phyloP scores from a whole-genome alignment of 2,329 filamentous ascomycete species.

The Fusarium torulosum region DNA sequence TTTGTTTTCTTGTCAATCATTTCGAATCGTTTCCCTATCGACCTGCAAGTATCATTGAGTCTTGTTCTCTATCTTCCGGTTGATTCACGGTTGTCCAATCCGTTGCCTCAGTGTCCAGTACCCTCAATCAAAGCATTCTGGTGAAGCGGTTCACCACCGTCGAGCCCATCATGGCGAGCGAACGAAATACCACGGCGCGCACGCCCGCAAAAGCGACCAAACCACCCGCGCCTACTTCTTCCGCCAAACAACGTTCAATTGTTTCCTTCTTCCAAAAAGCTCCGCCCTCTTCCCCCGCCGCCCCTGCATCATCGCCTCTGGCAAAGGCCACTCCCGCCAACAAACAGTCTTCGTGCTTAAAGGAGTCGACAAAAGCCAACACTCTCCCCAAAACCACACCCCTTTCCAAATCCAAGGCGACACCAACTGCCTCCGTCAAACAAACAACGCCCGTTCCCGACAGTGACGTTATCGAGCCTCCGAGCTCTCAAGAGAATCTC shows the following conservation, averaged over 20 bases:
- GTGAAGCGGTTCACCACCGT: slow-evolving; percentile 2
- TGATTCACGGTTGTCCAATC: slow-evolving; percentile 34
- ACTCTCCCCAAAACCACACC: slow-evolving; percentile 60
- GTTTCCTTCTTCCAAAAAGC: slow-evolving; percentile 61
- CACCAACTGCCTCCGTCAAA: slow-evolving; percentile 52
- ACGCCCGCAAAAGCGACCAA: slow-evolving; percentile 54
- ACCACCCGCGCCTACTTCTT: slow-evolving; percentile 48
- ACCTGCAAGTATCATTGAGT: neutral
- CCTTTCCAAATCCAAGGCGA: slow-evolving; percentile 43
- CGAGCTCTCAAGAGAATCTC: slow-evolving; percentile 76
- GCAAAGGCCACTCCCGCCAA: slow-evolving; percentile 52
- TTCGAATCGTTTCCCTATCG: neutral
- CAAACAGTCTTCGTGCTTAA: slow-evolving; percentile 53
- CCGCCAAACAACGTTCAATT: slow-evolving; percentile 59
- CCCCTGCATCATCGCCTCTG: slow-evolving; percentile 51
- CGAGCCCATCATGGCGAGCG: slow-evolving; percentile 49
- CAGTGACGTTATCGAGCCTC: slow-evolving; percentile 78
- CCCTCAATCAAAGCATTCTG: slow-evolving; percentile 4
- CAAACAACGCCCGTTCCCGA: slow-evolving; percentile 80
- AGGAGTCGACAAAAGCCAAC: slow-evolving; percentile 59
- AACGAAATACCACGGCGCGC: slow-evolving; percentile 48
- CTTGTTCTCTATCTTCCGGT: neutral
- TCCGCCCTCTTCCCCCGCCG: slow-evolving; percentile 51
- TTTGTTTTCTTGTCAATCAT: slow-evolving; percentile 13
- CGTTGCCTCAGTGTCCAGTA: slow-evolving; percentile 7